Conservation (phyloP, 2,329 filamentous ascomycete species). For the Penicillium sp. region DNA sequence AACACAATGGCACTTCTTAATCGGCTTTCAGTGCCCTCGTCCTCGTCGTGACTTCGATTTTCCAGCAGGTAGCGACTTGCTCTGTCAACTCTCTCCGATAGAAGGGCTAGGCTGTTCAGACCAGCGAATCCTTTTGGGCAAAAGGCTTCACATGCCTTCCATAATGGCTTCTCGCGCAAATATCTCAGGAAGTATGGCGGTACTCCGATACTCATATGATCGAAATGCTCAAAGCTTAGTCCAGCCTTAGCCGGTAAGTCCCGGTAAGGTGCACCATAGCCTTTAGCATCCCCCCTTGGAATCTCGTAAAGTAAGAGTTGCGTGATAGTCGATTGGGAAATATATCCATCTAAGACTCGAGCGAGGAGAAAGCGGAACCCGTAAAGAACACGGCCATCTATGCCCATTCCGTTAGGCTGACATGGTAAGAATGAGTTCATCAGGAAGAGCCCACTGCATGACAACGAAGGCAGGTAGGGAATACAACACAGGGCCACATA, state of each 20-base stretch:
- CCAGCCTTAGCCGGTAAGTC: neutral
- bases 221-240: neutral
- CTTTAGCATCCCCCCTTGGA: neutral
- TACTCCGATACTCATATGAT: neutral
- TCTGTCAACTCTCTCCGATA: conserved; percentile 4
- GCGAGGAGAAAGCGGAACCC: neutral
- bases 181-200: neutral
- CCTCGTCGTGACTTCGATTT: neutral
- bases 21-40: neutral
- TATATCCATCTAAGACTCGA: conserved; percentile 4
- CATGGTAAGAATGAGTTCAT: conserved; percentile 27
- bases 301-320: neutral
- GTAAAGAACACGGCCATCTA: neutral
- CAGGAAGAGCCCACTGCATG: conserved; percentile 16
- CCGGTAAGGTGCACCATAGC: conserved; percentile 8
- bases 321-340: conserved; percentile 7
- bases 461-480: conserved; percentile 1
- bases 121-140: neutral
- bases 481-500: conserved; percentile 9
- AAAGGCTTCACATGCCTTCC: conserved; percentile 9
- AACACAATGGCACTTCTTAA: neutral
- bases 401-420: conserved; percentile 15
- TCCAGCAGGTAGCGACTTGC: neutral
- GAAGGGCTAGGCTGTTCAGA: neutral
- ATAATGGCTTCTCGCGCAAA: conserved; percentile 4